Percentiles rank a stretch among this genome's conserved stretches.
These are phyloP conservation scores for Hypoxylon sp. DNA, from an alignment of 2,329 filamentous ascomycete genomes.

Conservation along the genomic window DNA sequence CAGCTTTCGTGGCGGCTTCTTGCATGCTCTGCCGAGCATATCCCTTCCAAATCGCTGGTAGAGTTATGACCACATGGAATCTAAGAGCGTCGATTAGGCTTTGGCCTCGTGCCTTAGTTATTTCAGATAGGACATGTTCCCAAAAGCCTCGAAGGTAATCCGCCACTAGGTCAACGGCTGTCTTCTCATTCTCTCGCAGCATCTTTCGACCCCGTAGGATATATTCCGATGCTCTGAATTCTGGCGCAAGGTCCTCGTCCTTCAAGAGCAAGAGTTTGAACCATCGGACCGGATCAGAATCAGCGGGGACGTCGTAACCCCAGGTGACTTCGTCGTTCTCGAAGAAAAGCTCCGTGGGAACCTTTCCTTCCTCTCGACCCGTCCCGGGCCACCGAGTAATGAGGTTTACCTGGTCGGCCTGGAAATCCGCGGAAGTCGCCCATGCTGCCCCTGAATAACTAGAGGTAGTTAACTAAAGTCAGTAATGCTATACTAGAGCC, in stretches of 20 bases:
- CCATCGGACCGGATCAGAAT: conserved; percentile 54
- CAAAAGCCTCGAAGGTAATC: conserved; percentile 16
- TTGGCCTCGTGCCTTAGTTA: conserved; percentile 28
- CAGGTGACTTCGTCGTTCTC: conserved; percentile 44
- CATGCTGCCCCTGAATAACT: conserved; percentile 11
- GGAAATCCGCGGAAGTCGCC: conserved; percentile 13
- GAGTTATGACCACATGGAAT: conserved; percentile 37
- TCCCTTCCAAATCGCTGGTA: conserved; percentile 42
- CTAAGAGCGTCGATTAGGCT: conserved; percentile 23
- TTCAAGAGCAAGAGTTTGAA: conserved; percentile 61
- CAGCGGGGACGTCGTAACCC: conserved; percentile 53
- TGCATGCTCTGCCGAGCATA: conserved; percentile 55
- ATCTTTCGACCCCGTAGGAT: not conserved
- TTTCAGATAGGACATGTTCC: not conserved
- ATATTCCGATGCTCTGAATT: conserved; percentile 31
- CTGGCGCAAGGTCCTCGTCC: conserved; percentile 48
- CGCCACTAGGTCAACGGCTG: not conserved
- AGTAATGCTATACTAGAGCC: not conserved
- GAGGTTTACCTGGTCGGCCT: conserved; percentile 16
- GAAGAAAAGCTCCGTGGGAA: conserved; percentile 11
- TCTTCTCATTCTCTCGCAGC: conserved; percentile 5
- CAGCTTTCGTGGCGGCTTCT: conserved; percentile 55
- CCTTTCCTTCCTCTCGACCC: conserved; percentile 25
- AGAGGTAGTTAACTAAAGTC: not conserved
- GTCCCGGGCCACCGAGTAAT: conserved; percentile 28